Evolutionary conservation across 306 rosid species (phyloP).

Genomic region (Begonia fuchsioides): DNA sequence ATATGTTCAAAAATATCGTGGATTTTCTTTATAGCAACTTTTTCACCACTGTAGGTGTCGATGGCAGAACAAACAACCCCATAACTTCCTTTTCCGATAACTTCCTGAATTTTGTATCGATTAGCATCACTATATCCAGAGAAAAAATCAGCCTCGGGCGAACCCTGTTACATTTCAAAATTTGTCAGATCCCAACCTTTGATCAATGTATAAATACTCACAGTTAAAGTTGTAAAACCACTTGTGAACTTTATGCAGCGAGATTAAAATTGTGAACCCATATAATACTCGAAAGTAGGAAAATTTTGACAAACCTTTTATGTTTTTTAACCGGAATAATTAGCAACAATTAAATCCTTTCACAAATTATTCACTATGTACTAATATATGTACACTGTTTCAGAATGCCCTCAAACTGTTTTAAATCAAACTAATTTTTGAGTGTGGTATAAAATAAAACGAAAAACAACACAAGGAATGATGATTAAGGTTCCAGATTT

Average conservation of each 20-base stretch:
- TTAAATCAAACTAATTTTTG: too few species aligned
- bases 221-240: not conserved
- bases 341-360: too few species aligned
- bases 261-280: not conserved
- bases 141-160: slow-evolving; percentile 75
- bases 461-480: not conserved
- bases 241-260: not conserved
- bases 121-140: slow-evolving; percentile 82
- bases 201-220: not conserved
- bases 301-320: too few species aligned
- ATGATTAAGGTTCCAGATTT: slow-evolving; percentile 3
- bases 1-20: slow-evolving; percentile 88
- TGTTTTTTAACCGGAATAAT: too few species aligned
- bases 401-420: too few species aligned
- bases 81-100: slow-evolving; percentile 89
- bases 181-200: slow-evolving; percentile 9
- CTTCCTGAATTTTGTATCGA: slow-evolving; percentile 85
- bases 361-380: too few species aligned
- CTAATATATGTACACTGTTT: too few species aligned
- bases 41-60: slow-evolving; percentile 74
- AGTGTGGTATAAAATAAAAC: not conserved
- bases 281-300: not conserved
- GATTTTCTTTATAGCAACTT: slow-evolving; percentile 89
- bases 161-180: slow-evolving; percentile 33
- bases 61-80: slow-evolving; percentile 93